Evolutionary conservation across 768 basidiomycete species (phyloP), one percentile per base, ranked within the genome.

Genomic region (Saitozyma podzolica): DNA sequence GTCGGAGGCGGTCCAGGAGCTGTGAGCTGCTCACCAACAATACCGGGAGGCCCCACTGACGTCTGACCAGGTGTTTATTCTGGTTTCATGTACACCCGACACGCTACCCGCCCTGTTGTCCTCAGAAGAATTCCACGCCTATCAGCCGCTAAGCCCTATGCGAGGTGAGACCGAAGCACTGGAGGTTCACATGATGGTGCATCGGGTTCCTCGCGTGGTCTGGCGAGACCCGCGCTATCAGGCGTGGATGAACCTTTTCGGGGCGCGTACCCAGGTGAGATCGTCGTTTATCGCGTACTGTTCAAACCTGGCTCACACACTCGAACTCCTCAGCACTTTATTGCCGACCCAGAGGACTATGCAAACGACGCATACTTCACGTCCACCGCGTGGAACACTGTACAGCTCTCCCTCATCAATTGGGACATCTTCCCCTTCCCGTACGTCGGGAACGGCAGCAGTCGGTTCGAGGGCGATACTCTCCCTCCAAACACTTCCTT

Each of bases 311-410:
- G 40, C 51, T 56, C 20, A 58, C 20, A 58, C 42, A 9, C 14
- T 62, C 45, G 63, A 57, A 6, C 57, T 59, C 2, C 57, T 13
- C 70, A 95, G 90, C 92, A 96, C 68, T 66, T 91, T 4, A 81
- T 96, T 19, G 84, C 90, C 8, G 87, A 90, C 8, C 82, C 84
- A 39, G 83, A 85, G 63, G 81, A 88, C 61, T 80, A 81, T 47
- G 77, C 85, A 1, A 85, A 93, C 73, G 85, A 84, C 0, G 82
- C 91, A 17, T 87, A 87, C 10, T 94, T 91, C 73, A 88, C 86
- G 2, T 87, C 86, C 40, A 85, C 87, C 3, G 88, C 88, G 8
- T 85, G 85, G 66, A 86, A 86, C 65, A 88, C 90, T 63, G 83
- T 91, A 17, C 84, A 86, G 54, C 82, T 97, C 14, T 85, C 85